Evolutionary conservation across 1,284 basidiomycete species (phyloP).

Genomic region (Pascua guehoae): DNA sequence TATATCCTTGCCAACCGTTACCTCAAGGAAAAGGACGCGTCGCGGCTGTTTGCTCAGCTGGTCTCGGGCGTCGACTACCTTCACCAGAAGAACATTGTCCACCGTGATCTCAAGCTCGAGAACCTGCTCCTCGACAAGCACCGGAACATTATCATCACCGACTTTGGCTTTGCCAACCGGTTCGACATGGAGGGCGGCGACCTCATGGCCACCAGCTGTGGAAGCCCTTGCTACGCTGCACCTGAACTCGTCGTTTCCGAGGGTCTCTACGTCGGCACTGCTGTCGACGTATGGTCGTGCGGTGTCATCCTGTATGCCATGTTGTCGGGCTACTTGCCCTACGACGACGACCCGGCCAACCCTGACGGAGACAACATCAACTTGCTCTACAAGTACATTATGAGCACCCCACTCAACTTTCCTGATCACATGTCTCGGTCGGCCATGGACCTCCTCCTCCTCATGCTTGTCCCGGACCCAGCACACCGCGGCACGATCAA

Average conservation of each 20-base stretch:
- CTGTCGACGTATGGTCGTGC: constrained; percentile 99
- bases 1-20: constrained; percentile 98
- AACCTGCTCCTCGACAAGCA: constrained; percentile 95
- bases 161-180: constrained; percentile 98
- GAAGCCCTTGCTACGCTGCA: constrained; percentile 96
- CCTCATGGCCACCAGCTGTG: constrained; percentile 98
- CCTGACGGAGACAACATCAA: constrained; percentile 99
- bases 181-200: constrained; percentile 89
- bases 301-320: constrained; percentile 99
- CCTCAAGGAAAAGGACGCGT: constrained; percentile 90
- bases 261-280: constrained; percentile 94
- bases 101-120: constrained; percentile 98
- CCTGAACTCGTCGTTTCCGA: constrained; percentile 99
- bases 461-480: constrained; percentile 86
- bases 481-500: constrained; percentile 67
- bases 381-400: constrained; percentile 98
- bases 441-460: constrained; percentile 67
- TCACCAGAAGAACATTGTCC: constrained; percentile 98
- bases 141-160: constrained; percentile 98
- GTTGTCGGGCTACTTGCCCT: constrained; percentile 98
- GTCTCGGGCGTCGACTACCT: constrained; percentile 99
- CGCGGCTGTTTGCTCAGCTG: constrained; percentile 95
- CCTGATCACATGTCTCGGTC: constrained; percentile 83
- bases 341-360: constrained; percentile 97
- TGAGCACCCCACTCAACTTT: constrained; percentile 90